Base-by-base conservation (phyloP, 495 filamentous ascomycete species). In the Podospora pseudocomata region DNA sequence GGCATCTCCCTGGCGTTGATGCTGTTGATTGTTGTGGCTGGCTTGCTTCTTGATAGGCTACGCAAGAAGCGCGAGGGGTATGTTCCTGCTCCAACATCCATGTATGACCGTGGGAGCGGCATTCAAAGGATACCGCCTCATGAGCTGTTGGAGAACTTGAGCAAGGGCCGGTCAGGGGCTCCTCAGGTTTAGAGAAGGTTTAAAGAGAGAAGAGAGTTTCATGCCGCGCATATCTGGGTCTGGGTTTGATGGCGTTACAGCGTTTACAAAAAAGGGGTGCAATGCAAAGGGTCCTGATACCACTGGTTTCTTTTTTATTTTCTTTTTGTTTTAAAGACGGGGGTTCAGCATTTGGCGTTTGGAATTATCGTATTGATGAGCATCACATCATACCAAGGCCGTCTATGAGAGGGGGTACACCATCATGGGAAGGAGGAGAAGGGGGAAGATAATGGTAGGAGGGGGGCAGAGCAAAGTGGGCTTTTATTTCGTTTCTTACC, bases 41-140 rank as follows among this genome's bases (percentile, higher is more conserved):
- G 95, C 66, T 85, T 98, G 65, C 80, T 96, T 65, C 82, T 92
- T 34, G 94, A 97, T 76, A 89, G 93, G 65, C 85, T 92, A 58
- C 90, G 95, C 73, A 90, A 93, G 72, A 88, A 87, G 78, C 86
- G 89, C 49, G 92, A 97, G 76, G 96, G 95, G 55, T 98, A 98
- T 72, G 81, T 90, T 61, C 91, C 90, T 4, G 92, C 92, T 4
- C 91, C 92, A 6, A 91, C 91, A 26, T 82, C 81, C 15, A 90
- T 87, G 76, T 87, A 86, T 70, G 91, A 94, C 73, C 89, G 90
- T 66, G 88, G 86, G 54, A 87, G 85, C 67, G 91, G 91, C 72
- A 89, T 97, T 81, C 84, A 86, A 68, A 85, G 92, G 63, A 83
- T 97, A 73, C 94, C 93, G 5, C 94, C 94, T 2, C 86, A 90